These are phyloP conservation scores for Pyricularia grisea DNA, from an alignment of 2,329 filamentous ascomycete species.

Conservation along the genomic window DNA sequence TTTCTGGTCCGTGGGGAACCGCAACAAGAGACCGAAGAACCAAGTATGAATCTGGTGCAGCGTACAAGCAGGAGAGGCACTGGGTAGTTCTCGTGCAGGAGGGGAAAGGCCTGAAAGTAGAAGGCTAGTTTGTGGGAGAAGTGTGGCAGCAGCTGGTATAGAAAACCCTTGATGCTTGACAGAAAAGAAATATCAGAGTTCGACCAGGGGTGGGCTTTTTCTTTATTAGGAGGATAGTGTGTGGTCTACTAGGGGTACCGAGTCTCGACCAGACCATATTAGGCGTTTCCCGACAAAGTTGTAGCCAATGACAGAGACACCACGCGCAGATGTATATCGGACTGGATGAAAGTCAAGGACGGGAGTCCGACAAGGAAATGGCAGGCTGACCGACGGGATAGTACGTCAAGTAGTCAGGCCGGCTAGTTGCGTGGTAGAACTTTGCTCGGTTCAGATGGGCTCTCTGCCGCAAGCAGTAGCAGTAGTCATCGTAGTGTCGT, in stretches of 20 bases:
- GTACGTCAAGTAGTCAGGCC: constrained; percentile 4
- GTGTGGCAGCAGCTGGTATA: neutral
- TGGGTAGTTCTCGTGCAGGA: neutral
- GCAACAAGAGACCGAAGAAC: neutral
- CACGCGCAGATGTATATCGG: neutral
- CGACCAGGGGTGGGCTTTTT: neutral
- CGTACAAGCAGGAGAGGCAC: neutral
- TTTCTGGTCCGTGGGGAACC: constrained; percentile 1
- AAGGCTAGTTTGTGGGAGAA: neutral
- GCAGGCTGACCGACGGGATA: constrained; percentile 1
- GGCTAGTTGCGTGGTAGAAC: neutral
- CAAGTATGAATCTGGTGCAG: neutral
- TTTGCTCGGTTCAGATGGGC: neutral
- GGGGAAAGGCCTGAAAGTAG: neutral
- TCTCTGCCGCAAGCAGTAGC: neutral
- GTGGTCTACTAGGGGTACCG: neutral
- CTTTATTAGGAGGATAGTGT: neutral
- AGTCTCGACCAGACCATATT: neutral
- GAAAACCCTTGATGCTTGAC: neutral
- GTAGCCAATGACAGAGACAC: neutral
- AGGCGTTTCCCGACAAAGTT: neutral
- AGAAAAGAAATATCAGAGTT: neutral
- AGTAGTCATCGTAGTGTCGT: neutral
- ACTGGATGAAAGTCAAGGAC: neutral
- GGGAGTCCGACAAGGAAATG: neutral